Conservation (phyloP, 768 basidiomycete species). For the Phaffia australis region DNA sequence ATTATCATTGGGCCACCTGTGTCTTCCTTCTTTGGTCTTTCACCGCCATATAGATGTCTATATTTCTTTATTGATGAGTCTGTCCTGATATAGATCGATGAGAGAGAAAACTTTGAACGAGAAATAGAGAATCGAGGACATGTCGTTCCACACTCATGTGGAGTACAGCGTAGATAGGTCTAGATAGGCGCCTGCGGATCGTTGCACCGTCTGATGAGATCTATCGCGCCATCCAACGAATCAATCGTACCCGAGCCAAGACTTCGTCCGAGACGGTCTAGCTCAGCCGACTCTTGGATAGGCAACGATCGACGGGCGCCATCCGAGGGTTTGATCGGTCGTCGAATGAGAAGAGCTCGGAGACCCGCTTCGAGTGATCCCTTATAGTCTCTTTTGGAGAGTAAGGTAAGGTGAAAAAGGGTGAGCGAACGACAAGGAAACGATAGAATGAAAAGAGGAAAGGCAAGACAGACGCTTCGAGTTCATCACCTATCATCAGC, state of each 20-base stretch:
- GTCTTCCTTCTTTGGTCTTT: not conserved
- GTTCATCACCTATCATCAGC: conserved; percentile 21
- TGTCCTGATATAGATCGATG: not conserved
- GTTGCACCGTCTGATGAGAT: no score
- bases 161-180: no score
- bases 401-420: no score
- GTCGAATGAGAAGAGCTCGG: conserved; percentile 10
- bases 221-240: no score
- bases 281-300: no score
- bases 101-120: no score
- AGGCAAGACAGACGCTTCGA: conserved; percentile 9
- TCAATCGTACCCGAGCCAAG: no score
- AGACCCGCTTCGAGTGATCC: conserved; percentile 10
- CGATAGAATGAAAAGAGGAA: not conserved
- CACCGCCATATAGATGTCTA: not conserved
- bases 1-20: not conserved
- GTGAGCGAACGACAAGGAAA: not conserved
- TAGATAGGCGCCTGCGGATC: no score
- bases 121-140: no score
- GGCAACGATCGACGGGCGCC: no score
- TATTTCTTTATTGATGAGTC: conserved; percentile 8
- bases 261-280: no score
- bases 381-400: conserved; percentile 11
- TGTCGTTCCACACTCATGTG: no score
- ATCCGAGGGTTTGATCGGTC: not conserved